phyloP scores from a whole-genome alignment of 192 early-diverging fungal genomes.

The Entomortierella chlamydospora region DNA sequence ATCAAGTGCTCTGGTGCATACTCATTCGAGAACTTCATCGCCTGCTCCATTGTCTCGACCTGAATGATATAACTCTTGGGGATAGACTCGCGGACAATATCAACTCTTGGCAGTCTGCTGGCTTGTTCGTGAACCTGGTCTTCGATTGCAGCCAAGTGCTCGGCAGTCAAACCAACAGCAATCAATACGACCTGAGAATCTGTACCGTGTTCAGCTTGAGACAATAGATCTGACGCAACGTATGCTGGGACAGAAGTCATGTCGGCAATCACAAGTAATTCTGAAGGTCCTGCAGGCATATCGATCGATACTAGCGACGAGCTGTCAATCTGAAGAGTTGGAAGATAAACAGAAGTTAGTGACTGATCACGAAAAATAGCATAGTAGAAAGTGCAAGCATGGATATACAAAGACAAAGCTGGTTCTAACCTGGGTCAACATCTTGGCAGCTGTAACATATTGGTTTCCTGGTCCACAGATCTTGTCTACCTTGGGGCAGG shows the following conservation, averaged over 20 bases:
- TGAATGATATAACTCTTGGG: slow-evolving; percentile 85
- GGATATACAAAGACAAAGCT: no score
- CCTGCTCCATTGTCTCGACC: slow-evolving; percentile 78
- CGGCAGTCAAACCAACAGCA: slow-evolving; percentile 77
- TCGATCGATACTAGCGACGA: slow-evolving; percentile 95
- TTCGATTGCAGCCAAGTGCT: slow-evolving; percentile 81
- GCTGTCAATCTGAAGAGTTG: slow-evolving; percentile 78
- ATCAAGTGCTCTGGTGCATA: slow-evolving; percentile 99
- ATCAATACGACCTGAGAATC: slow-evolving; percentile 98
- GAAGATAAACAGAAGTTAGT: slow-evolving; percentile 3
- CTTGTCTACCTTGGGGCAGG: slow-evolving; percentile 99
- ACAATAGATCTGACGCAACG: slow-evolving; percentile 95
- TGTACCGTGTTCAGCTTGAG: slow-evolving; percentile 97
- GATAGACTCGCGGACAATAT: slow-evolving; percentile 90
- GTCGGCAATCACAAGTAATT: slow-evolving; percentile 98
- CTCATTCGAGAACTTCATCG: slow-evolving; percentile 92
- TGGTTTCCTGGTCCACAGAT: slow-evolving; percentile 99
- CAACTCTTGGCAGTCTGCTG: slow-evolving; percentile 82
- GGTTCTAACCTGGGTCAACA: slow-evolving; percentile 81
- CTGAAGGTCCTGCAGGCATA: slow-evolving; percentile 99
- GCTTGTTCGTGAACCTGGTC: slow-evolving; percentile 87
- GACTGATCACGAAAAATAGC: background rate
- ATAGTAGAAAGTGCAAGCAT: background rate
- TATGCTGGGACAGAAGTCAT: slow-evolving; percentile 84
- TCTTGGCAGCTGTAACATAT: slow-evolving; percentile 99